phyloP scores from a whole-genome alignment of 495 filamentous ascomycete species.

The Trichoderma erinaceum region DNA sequence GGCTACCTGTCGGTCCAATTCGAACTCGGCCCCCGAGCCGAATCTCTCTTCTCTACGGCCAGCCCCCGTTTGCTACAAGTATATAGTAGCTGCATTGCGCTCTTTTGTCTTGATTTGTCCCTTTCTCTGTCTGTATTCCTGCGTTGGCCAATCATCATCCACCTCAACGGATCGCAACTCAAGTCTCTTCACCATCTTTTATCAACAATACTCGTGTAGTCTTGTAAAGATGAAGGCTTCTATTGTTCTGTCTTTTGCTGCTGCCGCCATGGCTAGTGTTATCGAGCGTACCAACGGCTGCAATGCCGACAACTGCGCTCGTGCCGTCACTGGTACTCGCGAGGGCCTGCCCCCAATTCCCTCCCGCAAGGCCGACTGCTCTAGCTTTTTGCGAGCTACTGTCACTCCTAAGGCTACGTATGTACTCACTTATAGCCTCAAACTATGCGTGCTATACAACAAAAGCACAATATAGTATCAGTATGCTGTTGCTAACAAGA shows the following conservation, averaged over 20 bases:
- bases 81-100: neutral
- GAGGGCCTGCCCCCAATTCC: constrained; percentile 23
- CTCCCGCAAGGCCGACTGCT: constrained; percentile 27
- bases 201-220: neutral
- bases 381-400: constrained; percentile 29
- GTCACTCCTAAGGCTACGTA: constrained; percentile 30
- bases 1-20: neutral
- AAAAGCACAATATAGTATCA: no score
- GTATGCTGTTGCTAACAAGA: neutral
- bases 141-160: neutral
- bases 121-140: neutral
- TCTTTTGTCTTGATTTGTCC: neutral
- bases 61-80: neutral
- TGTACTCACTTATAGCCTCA: constrained; percentile 14
- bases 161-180: neutral
- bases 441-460: no score
- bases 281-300: constrained; percentile 22
- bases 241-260: constrained; percentile 26
- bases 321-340: constrained; percentile 29
- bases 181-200: neutral
- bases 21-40: neutral
- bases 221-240: constrained; percentile 29
- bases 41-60: neutral
- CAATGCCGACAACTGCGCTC: constrained; percentile 34
- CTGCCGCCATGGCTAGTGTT: constrained; percentile 23